Evolutionary conservation across 2,329 filamentous ascomycete genomes (phyloP), one percentile per base, ranked within the genome.

Genomic region (Aspergillus glaucus): DNA sequence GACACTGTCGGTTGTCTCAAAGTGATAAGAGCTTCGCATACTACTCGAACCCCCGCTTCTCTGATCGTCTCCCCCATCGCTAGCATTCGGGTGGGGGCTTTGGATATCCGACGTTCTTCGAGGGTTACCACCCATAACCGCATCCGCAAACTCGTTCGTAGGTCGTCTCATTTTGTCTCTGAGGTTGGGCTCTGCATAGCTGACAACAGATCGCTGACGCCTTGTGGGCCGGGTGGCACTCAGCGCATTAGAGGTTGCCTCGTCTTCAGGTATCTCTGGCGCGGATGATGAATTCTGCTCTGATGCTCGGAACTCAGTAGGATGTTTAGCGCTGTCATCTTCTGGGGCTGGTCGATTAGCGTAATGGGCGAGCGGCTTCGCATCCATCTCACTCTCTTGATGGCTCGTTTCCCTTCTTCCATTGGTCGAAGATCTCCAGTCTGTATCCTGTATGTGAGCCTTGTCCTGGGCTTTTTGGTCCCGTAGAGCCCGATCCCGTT

Each of bases 81-180:
- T 62, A 64, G 68, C 48, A 65, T 65, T 44, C 65, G 75, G 66
- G 71, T 72, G 58, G 69, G 71, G 55, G 71, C 70, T 40, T 28
- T 58, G 58, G 42, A 65, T 77, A 61, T 60, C 78, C 67, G 52
- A 79, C 47, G 32, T 75, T 73, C 58, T 74, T 72, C 68, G 59
- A 49, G 61, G 55, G 44, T 61, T 57, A 46, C 62, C 79, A n/a
- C 79, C 82, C 9, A 78, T 70, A 12, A 92, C 87, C 1, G 87
- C 87, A 64, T 90, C 86, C 32, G 85, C 80, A 8, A 91, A 69
- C 55, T 88, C 82, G 62, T 88, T 88, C 1, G 85, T 87, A 19
- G 88, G 87, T 50, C 88, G 79, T 50, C 88, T 80, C 87, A 93
- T 91, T 71, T 93, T 93, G 62, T 85, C 86, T 53, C 86, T 79